phyloP scores from a whole-genome alignment of 345 rosid genomes.

The Murraya paniculata region DNA sequence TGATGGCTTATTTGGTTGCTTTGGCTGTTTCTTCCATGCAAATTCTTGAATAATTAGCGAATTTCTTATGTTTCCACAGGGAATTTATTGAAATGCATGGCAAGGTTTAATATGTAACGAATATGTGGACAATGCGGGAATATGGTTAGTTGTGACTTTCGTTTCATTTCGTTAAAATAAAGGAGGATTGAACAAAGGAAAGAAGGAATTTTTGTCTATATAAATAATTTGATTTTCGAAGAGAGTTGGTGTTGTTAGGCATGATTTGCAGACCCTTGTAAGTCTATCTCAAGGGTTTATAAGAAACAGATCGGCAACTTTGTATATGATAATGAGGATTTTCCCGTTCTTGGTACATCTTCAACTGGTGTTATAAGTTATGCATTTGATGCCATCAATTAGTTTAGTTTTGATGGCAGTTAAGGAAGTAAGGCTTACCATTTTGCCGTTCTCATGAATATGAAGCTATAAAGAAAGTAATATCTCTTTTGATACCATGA shows the following conservation, averaged over 20 bases:
- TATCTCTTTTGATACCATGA: slow-evolving; percentile 36
- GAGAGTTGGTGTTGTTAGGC: not conserved
- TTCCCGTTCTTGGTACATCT: not conserved
- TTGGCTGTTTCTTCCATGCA: not conserved
- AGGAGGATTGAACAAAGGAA: not conserved
- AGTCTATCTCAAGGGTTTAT: not conserved
- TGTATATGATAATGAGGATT: not conserved
- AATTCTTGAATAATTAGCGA: not conserved
- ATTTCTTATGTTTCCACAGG: not conserved
- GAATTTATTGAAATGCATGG: not conserved
- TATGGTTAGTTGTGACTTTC: not conserved
- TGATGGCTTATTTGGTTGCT: not conserved
- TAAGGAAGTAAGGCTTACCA: not conserved
- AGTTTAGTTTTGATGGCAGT: not conserved
- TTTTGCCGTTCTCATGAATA: not conserved
- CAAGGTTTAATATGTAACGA: not conserved
- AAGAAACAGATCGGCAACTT: not conserved
- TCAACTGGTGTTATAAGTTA: not conserved
- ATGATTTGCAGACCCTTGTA: not conserved
- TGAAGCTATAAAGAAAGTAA: slow-evolving; percentile 1
- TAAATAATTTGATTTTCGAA: slow-evolving; percentile 5
- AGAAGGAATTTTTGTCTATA: not conserved
- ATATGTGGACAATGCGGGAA: not conserved
- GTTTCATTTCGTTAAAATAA: not conserved
- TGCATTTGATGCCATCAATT: slow-evolving; percentile 1